Evolutionary conservation across 2,329 filamentous ascomycete genomes (phyloP).

Genomic region (Lachnellula hyalina): DNA sequence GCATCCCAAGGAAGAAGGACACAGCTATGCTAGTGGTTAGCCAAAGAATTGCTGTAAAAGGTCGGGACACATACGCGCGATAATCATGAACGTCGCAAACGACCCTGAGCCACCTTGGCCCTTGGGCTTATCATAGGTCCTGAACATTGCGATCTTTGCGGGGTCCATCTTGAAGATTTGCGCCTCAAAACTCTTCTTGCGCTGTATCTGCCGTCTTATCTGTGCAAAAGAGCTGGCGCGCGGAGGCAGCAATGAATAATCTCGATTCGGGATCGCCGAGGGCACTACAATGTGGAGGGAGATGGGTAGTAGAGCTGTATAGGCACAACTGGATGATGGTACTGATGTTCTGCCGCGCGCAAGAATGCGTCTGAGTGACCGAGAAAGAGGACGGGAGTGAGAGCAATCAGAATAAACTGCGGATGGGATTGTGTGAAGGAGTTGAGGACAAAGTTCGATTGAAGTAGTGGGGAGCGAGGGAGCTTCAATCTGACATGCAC

Average conservation of each 20-base stretch:
- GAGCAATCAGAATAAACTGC: too few species aligned
- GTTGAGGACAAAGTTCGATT: not conserved
- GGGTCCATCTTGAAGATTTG: constrained; percentile 24
- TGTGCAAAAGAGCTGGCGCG: not conserved
- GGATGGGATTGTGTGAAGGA: too few species aligned
- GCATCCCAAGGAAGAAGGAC: constrained; percentile 96
- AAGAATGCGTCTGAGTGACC: not conserved
- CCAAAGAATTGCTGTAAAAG: constrained; percentile 9
- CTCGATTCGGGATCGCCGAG: too few species aligned
- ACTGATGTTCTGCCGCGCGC: not conserved
- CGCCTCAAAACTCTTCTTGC: not conserved
- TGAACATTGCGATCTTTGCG: constrained; percentile 29
- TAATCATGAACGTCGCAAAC: constrained; percentile 95
- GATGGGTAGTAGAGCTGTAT: not conserved
- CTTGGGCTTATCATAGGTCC: constrained; percentile 31
- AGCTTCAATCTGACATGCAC: too few species aligned
- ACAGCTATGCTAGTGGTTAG: constrained; percentile 50
- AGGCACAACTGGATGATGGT: not conserved
- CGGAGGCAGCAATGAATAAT: not conserved
- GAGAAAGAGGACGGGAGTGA: not conserved
- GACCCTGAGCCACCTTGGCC: constrained; percentile 48
- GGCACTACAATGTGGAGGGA: not conserved
- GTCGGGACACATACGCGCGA: constrained; percentile 65
- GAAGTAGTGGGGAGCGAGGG: not conserved
- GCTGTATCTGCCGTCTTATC: constrained; percentile 7